Conservation (phyloP, 805 yeast species). For the Danielia oregonensis region DNA sequence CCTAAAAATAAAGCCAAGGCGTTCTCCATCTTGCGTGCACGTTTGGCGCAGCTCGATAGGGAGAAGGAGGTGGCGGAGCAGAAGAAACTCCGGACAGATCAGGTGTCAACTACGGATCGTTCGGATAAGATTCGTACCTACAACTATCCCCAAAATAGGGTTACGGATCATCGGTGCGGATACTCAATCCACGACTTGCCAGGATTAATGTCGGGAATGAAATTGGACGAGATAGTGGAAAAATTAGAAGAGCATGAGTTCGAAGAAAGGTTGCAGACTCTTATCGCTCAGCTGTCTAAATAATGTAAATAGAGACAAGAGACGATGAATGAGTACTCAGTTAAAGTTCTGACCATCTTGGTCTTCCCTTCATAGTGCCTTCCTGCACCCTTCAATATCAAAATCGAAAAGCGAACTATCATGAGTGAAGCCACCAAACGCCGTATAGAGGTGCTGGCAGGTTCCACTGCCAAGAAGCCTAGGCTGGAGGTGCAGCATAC, state of each 20-base stretch:
- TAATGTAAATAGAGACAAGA: neutral
- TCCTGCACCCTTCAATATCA: neutral
- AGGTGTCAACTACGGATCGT: conserved; percentile 84
- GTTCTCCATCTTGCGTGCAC: conserved; percentile 71
- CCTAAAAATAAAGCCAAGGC: conserved; percentile 94
- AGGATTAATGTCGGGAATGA: conserved; percentile 37
- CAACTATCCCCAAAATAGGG: conserved; percentile 86
- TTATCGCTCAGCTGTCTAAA: conserved; percentile 12
- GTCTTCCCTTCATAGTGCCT: no score
- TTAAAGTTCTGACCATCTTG: no score
- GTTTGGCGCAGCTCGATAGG: conserved; percentile 79
- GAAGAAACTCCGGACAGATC: conserved; percentile 65
- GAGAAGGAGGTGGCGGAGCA: conserved; percentile 62
- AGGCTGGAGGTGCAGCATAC: conserved; percentile 36
- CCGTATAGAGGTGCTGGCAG: conserved; percentile 3
- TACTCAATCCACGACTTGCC: conserved; percentile 68
- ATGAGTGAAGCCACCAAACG: conserved; percentile 2
- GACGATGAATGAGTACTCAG: neutral
- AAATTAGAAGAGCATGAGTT: conserved; percentile 36
- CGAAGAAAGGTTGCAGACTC: conserved; percentile 29
- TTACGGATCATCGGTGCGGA: conserved; percentile 92
- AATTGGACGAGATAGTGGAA: conserved; percentile 33
- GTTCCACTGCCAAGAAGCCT: conserved; percentile 3
- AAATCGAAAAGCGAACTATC: neutral
- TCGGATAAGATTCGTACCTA: conserved; percentile 93